Evolutionary conservation across 2,329 filamentous ascomycete genomes (phyloP).

Genomic region (Verticillium zaregamsianum): DNA sequence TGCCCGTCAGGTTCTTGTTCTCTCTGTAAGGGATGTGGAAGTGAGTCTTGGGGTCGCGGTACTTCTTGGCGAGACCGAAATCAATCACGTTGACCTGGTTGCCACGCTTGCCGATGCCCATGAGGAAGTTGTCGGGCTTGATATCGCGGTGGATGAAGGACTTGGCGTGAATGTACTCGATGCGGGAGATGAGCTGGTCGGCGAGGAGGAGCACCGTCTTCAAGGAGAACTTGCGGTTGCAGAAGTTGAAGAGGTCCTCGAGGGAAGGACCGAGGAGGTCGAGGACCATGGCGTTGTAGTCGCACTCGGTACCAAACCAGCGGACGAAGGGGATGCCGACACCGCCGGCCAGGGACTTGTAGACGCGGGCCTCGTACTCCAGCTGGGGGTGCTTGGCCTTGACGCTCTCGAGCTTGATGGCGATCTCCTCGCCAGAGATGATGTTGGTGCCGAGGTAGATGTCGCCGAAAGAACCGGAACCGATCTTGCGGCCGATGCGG

Average conservation of each 20-base stretch:
- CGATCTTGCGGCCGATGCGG: slow-evolving; percentile 15
- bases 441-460: slow-evolving; percentile 13
- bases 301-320: slow-evolving; percentile 15
- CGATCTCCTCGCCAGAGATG: slow-evolving; percentile 24
- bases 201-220: slow-evolving; percentile 97
- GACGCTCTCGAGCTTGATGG: slow-evolving; percentile 21
- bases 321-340: slow-evolving; percentile 17
- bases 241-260: slow-evolving; percentile 91
- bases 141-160: slow-evolving; percentile 99
- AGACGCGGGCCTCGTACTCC: slow-evolving; percentile 12
- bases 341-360: slow-evolving; percentile 9
- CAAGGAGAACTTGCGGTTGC: slow-evolving; percentile 98
- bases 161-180: slow-evolving; percentile 99
- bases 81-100: slow-evolving; percentile 99
- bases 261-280: slow-evolving; percentile 53
- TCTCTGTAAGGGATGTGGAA: slow-evolving; percentile 96
- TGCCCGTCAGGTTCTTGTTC: slow-evolving; percentile 8
- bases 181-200: slow-evolving; percentile 97
- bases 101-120: slow-evolving; percentile 98
- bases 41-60: slow-evolving; percentile 98
- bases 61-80: slow-evolving; percentile 99
- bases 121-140: slow-evolving; percentile 99
- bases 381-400: slow-evolving; percentile 5
- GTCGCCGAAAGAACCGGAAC: slow-evolving; percentile 14
- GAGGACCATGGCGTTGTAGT: slow-evolving; percentile 17